These are phyloP conservation scores for Aquilaria yunnanensis DNA, from an alignment of 345 rosid genomes.

Conservation along the genomic window DNA sequence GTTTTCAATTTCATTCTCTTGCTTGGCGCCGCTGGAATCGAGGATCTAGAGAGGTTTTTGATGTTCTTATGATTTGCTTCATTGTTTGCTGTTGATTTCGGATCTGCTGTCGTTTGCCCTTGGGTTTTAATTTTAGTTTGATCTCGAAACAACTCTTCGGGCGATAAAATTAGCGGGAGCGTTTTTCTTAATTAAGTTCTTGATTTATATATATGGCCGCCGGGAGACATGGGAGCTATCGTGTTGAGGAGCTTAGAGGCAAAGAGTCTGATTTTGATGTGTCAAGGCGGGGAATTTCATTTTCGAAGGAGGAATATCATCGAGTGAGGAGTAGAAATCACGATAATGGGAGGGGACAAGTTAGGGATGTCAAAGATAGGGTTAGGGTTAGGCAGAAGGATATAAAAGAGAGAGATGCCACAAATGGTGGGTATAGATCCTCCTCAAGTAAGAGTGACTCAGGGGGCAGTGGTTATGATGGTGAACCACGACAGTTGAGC, in stretches of 20 bases:
- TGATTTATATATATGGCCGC: conserved; percentile 54
- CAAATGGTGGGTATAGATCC: conserved; percentile 42
- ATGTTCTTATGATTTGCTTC: not conserved
- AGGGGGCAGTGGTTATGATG: conserved; percentile 36
- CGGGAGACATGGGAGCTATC: conserved; percentile 71
- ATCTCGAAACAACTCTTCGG: conserved; percentile 7
- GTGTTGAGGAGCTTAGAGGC: conserved; percentile 57
- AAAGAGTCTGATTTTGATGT: conserved; percentile 49
- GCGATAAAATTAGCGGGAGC: conserved; percentile 14
- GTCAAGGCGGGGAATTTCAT: conserved; percentile 36
- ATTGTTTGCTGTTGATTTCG: conserved; percentile 8
- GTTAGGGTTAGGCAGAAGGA: conserved; percentile 59
- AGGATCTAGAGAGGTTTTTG: not conserved
- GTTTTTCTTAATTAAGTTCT: conserved; percentile 9
- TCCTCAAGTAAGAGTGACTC: conserved; percentile 61
- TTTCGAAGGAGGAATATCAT: conserved; percentile 41
- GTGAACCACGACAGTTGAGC: conserved; percentile 34
- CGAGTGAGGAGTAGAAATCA: conserved; percentile 32
- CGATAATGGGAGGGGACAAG: conserved; percentile 30
- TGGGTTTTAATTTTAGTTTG: conserved; percentile 13
- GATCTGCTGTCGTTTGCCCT: conserved; percentile 14
- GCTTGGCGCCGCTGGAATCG: not conserved
- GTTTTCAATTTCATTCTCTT: conserved; percentile 3
- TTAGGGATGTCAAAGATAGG: conserved; percentile 35
- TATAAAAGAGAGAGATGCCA: conserved; percentile 59